Conservation (phyloP, 1,139 yeast genomes). For the Magnusiomyces suaveolens region DNA sequence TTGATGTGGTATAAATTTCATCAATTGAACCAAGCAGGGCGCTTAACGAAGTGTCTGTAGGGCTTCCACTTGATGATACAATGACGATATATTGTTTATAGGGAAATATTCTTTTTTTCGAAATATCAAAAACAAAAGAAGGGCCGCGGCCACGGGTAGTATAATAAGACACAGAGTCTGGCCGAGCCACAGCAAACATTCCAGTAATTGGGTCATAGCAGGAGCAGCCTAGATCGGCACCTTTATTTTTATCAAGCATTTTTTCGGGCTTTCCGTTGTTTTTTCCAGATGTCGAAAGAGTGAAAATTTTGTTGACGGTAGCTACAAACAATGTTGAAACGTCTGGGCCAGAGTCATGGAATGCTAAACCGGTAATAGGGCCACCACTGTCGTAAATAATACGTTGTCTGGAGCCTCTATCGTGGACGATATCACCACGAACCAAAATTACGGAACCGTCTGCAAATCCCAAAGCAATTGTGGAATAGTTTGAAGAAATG, state of each 20-base stretch:
- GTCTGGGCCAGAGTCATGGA: slow-evolving; percentile 36
- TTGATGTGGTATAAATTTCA: slow-evolving; percentile 31
- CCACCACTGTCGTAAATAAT: slow-evolving; percentile 52
- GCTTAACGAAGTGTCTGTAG: slow-evolving; percentile 15
- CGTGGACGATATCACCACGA: slow-evolving; percentile 80
- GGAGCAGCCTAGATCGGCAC: slow-evolving; percentile 66
- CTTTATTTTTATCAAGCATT: slow-evolving; percentile 50
- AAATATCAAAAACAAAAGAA: slow-evolving; percentile 48
- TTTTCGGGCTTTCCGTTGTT: slow-evolving; percentile 60
- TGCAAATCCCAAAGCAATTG: slow-evolving; percentile 74
- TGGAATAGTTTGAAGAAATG: slow-evolving; percentile 47
- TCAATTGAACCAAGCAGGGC: slow-evolving; percentile 12
- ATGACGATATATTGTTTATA: slow-evolving; percentile 46
- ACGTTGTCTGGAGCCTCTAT: slow-evolving; percentile 83
- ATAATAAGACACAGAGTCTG: slow-evolving; percentile 45
- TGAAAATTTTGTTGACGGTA: slow-evolving; percentile 59
- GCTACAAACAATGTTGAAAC: slow-evolving; percentile 40
- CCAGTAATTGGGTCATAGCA: slow-evolving; percentile 27
- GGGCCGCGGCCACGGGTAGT: slow-evolving; percentile 47
- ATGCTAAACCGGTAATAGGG: slow-evolving; percentile 70
- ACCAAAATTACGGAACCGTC: slow-evolving; percentile 77
- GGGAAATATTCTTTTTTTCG: slow-evolving; percentile 46
- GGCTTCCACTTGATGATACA: slow-evolving; percentile 30
- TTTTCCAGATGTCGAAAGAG: slow-evolving; percentile 71
- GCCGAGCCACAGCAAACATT: slow-evolving; percentile 44